Evolutionary conservation across 371 early-diverging fungal genomes (phyloP).

Genomic region (Circinella umbellata): DNA sequence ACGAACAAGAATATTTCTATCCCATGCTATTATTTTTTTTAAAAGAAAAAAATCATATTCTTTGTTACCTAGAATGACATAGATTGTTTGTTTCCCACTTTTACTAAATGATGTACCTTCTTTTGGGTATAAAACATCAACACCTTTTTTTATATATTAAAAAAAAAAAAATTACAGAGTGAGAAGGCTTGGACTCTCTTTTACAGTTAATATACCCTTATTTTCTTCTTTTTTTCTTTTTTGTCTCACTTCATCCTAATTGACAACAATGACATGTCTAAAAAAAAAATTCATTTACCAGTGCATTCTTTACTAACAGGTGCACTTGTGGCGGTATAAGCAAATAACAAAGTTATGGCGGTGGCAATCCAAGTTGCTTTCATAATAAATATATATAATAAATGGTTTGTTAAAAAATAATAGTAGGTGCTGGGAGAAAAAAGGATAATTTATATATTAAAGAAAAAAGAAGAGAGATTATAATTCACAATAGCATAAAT

Average conservation of each 20-base stretch:
- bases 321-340: not conserved
- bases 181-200: too few relatives aligned
- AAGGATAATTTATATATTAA: too few relatives aligned
- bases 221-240: too few relatives aligned
- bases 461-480: too few relatives aligned
- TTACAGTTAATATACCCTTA: too few relatives aligned
- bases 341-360: not conserved
- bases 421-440: too few relatives aligned
- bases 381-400: not conserved
- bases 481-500: too few relatives aligned
- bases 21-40: too few relatives aligned
- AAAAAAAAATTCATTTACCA: not conserved
- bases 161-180: too few relatives aligned
- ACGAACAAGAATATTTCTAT: too few relatives aligned
- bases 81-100: conserved; percentile 5
- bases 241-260: not conserved
- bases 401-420: too few relatives aligned
- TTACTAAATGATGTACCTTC: conserved; percentile 7
- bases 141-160: not conserved
- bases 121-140: conserved; percentile 12
- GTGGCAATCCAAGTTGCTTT: conserved; percentile 1
- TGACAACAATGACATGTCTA: not conserved
- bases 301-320: not conserved
- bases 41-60: not conserved
- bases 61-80: conserved; percentile 13